Conservation (phyloP, 176 grass and related monocot genomes). For the Oryza officinalis region DNA sequence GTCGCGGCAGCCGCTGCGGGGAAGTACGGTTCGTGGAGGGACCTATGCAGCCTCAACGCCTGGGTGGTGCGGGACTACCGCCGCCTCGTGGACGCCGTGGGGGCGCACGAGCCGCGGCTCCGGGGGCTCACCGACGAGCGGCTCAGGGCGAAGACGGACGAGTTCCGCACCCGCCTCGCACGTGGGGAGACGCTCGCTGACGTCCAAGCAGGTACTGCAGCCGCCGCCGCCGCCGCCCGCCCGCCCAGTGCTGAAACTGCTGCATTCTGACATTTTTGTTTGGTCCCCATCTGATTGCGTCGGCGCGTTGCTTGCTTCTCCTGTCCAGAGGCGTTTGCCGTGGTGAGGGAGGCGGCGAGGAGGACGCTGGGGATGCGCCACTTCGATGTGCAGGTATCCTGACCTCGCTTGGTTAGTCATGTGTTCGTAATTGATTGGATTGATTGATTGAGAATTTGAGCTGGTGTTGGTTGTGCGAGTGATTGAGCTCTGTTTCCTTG, state of each 20-base stretch:
- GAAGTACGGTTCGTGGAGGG: conserved; percentile 50
- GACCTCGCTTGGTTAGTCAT: background rate
- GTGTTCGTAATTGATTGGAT: background rate
- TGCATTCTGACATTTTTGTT: background rate
- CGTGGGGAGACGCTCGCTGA: conserved; percentile 77
- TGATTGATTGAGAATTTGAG: background rate
- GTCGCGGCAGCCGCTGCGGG: background rate
- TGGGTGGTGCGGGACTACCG: conserved; percentile 88
- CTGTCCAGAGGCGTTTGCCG: conserved; percentile 75
- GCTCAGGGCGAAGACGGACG: conserved; percentile 73
- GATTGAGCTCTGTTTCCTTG: background rate
- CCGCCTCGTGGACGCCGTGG: conserved; percentile 72
- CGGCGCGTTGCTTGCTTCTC: background rate
- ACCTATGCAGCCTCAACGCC: conserved; percentile 73
- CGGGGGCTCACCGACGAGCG: conserved; percentile 81
- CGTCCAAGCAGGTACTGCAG: conserved; percentile 62
- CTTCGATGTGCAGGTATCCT: conserved; percentile 86
- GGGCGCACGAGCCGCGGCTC: conserved; percentile 59
- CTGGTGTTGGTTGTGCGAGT: background rate
- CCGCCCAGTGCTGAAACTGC: background rate
- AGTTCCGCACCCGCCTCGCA: conserved; percentile 63
- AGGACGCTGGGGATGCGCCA: conserved; percentile 85
- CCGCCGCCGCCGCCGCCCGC: background rate
- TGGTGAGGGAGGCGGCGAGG: conserved; percentile 86
- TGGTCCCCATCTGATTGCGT: conserved; percentile 22